Evolutionary conservation across 2,329 filamentous ascomycete species (phyloP).

Genomic region (Teratosphaeria nubilosa): DNA sequence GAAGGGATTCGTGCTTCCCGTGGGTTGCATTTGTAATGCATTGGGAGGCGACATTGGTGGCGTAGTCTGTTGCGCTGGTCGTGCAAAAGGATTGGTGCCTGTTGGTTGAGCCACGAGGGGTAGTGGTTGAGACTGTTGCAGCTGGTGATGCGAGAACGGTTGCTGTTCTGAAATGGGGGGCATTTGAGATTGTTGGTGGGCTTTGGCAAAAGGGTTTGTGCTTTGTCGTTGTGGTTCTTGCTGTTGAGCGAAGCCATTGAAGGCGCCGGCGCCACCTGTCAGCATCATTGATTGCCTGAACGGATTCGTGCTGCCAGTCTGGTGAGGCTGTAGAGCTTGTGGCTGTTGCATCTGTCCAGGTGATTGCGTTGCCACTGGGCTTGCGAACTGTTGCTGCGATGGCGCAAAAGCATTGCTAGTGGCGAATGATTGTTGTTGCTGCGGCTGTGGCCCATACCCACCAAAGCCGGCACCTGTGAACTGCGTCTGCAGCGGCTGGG

Average conservation of each 20-base stretch:
- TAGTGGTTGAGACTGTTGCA: conserved; percentile 24
- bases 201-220: conserved; percentile 54
- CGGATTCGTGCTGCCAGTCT: conserved; percentile 66
- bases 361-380: conserved; percentile 25
- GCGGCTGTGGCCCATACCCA: conserved; percentile 36
- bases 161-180: conserved; percentile 3
- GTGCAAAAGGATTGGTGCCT: conserved; percentile 61
- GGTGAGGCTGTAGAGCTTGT: conserved; percentile 42
- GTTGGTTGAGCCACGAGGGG: conserved; percentile 50
- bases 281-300: conserved; percentile 84
- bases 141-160: background rate
- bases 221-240: conserved; percentile 19
- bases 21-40: conserved; percentile 60
- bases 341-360: conserved; percentile 29
- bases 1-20: conserved; percentile 90
- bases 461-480: conserved; percentile 74
- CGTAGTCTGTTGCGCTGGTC: conserved; percentile 24
- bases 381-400: conserved; percentile 41
- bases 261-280: conserved; percentile 13
- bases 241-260: conserved; percentile 9
- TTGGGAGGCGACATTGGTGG: conserved; percentile 27
- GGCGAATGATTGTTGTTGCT: conserved; percentile 41
- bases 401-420: background rate
- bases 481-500: conserved; percentile 43
- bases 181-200: conserved; percentile 13